phyloP scores from a whole-genome alignment of 1,139 yeast species.

The Pichia sp. region DNA sequence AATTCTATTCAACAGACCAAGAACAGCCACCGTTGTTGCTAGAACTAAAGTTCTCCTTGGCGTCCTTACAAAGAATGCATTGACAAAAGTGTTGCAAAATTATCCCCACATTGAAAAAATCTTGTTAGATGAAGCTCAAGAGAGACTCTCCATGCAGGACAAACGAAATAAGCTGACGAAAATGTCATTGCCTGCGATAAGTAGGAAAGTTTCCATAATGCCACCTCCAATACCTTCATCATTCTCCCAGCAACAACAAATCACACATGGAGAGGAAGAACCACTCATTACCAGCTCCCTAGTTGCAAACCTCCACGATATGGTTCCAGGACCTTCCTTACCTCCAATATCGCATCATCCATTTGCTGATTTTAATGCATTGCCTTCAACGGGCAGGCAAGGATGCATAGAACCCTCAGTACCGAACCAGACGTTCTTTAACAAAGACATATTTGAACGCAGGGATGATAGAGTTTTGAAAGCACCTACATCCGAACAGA shows the following conservation, averaged over 20 bases:
- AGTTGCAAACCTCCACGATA: slow-evolving; percentile 24
- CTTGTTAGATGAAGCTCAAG: slow-evolving; percentile 74
- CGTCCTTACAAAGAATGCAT: slow-evolving; percentile 57
- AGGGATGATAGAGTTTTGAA: too few species aligned
- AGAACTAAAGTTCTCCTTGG: slow-evolving; percentile 59
- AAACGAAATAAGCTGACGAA: slow-evolving; percentile 34
- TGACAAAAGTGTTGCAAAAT: slow-evolving; percentile 50
- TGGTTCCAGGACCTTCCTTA: slow-evolving; percentile 27
- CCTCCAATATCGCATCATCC: slow-evolving; percentile 21
- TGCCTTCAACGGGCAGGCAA: too few species aligned
- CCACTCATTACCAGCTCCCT: slow-evolving; percentile 11
- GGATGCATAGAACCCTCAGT: too few species aligned
- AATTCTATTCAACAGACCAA: slow-evolving; percentile 62
- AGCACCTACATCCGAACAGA: too few species aligned
- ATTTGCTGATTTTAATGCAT: background rate
- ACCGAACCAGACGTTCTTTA: too few species aligned
- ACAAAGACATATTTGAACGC: too few species aligned
- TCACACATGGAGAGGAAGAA: background rate
- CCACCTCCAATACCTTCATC: slow-evolving; percentile 5
- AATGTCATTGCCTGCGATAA: slow-evolving; percentile 11
- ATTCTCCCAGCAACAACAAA: background rate
- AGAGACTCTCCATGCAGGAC: slow-evolving; percentile 62
- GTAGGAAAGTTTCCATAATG: slow-evolving; percentile 9
- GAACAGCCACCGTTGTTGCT: slow-evolving; percentile 78
- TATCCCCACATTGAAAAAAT: slow-evolving; percentile 61